Percentiles rank a stretch among this genome's conserved stretches.
phyloP scores from a whole-genome alignment of 179 eudicot species.

The Pouteria campechiana region DNA sequence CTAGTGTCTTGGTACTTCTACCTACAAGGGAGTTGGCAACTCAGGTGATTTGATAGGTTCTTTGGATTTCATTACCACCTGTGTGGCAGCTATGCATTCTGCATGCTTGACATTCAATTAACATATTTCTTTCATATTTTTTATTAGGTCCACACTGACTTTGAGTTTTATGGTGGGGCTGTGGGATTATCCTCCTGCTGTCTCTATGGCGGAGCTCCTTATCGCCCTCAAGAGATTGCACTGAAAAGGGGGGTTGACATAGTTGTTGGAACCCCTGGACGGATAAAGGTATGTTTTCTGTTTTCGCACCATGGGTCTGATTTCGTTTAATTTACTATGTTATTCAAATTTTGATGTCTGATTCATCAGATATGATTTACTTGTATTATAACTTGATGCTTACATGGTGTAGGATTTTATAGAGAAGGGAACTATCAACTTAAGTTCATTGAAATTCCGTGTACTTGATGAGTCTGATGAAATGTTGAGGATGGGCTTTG shows the following conservation, averaged over 20 bases:
- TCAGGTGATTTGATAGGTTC: too few species aligned
- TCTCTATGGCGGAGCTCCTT: conserved; percentile 77
- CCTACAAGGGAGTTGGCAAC: conserved; percentile 91
- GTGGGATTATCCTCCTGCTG: conserved; percentile 53
- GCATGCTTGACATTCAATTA: too few species aligned
- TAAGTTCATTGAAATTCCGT: conserved; percentile 68
- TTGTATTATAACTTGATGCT: too few species aligned
- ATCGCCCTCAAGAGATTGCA: conserved; percentile 34
- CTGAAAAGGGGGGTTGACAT: conserved; percentile 73
- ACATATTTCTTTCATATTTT: not conserved
- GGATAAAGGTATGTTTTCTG: conserved; percentile 60
- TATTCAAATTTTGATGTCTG: too few species aligned
- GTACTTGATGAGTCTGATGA: conserved; percentile 98
- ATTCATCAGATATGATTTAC: too few species aligned
- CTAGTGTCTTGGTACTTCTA: conserved; percentile 74
- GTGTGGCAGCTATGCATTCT: too few species aligned
- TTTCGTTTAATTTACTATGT: too few species aligned
- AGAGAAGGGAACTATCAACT: conserved; percentile 60
- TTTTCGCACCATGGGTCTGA: too few species aligned
- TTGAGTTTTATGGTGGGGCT: conserved; percentile 61
- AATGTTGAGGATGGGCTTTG: conserved; percentile 93
- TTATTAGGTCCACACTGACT: conserved; percentile 54
- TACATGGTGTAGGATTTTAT: conserved; percentile 64
- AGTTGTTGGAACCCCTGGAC: conserved; percentile 82
- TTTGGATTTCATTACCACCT: too few species aligned